Conservation (phyloP, 768 basidiomycete species). For the Collybia mongolica region DNA sequence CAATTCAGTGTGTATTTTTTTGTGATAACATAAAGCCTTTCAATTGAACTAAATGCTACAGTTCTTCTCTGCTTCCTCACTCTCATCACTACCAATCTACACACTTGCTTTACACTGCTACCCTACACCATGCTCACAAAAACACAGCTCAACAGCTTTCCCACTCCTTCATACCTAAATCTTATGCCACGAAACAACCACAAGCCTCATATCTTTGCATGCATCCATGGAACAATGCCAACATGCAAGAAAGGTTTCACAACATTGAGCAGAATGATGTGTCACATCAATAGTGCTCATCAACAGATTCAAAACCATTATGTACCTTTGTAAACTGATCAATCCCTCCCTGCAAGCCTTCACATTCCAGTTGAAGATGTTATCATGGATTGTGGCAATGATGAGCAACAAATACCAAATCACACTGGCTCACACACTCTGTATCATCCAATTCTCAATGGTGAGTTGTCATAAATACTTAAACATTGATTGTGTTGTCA, state of each 20-base stretch:
- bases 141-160: not conserved
- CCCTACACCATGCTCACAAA: not conserved
- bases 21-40: not conserved
- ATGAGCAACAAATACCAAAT: not conserved
- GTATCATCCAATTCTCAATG: slow-evolving; percentile 1
- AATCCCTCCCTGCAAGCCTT: not conserved
- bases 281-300: not conserved
- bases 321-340: not conserved
- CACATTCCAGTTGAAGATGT: not conserved
- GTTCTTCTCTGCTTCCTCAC: not conserved
- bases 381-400: not conserved
- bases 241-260: not conserved
- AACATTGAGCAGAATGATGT: not conserved
- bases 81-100: not conserved
- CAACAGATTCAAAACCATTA: not conserved
- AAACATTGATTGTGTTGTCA: not conserved
- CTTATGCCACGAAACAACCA: not conserved
- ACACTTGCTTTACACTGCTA: not conserved
- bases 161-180: not conserved
- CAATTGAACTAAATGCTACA: not conserved
- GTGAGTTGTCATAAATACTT: not conserved
- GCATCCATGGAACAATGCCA: not conserved
- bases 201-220: not conserved
- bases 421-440: not conserved
- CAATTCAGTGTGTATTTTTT: not conserved